A percentile compares a stretch with the other conserved stretches of the same genome.
phyloP scores from a whole-genome alignment of 169 alveolate species.

The Theileria orientalis region DNA sequence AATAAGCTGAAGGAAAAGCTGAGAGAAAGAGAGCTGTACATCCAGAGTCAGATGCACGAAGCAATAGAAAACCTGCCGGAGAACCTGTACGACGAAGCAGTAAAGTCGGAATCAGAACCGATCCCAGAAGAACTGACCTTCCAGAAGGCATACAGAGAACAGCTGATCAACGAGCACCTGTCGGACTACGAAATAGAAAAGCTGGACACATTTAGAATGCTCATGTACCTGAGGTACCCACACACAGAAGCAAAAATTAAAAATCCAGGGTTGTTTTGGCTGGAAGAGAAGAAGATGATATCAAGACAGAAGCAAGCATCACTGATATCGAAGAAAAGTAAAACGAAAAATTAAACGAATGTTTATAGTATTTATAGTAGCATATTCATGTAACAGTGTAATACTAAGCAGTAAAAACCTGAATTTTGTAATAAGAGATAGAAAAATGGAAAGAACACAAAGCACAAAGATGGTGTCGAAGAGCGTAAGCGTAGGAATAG shows the following conservation, averaged over 20 bases:
- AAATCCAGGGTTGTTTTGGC: slow-evolving; percentile 75
- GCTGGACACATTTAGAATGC: slow-evolving; percentile 68
- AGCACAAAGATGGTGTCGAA: background rate
- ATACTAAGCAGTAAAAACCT: background rate
- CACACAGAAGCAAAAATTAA: slow-evolving; percentile 65
- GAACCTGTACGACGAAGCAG: slow-evolving; percentile 65
- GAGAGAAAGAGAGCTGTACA: slow-evolving; percentile 35
- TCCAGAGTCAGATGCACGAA: slow-evolving; percentile 27
- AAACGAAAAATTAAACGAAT: slow-evolving; percentile 35
- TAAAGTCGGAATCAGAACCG: slow-evolving; percentile 51
- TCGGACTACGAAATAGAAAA: slow-evolving; percentile 64
- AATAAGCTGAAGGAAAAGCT: background rate
- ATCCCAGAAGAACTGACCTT: slow-evolving; percentile 60
- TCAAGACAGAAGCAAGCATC: slow-evolving; percentile 77
- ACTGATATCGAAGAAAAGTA: slow-evolving; percentile 63
- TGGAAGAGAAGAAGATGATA: slow-evolving; percentile 73
- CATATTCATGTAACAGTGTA: background rate
- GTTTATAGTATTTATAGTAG: background rate
- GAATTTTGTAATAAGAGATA: too few species aligned
- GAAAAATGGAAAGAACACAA: background rate
- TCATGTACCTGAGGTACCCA: slow-evolving; percentile 72
- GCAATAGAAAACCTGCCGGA: slow-evolving; percentile 61
- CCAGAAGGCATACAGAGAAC: slow-evolving; percentile 60
- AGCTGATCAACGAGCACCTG: slow-evolving; percentile 44
- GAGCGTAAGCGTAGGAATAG: slow-evolving; percentile 31